phyloP scores from a whole-genome alignment of 345 rosid genomes.

The Eucalyptus coolabah region DNA sequence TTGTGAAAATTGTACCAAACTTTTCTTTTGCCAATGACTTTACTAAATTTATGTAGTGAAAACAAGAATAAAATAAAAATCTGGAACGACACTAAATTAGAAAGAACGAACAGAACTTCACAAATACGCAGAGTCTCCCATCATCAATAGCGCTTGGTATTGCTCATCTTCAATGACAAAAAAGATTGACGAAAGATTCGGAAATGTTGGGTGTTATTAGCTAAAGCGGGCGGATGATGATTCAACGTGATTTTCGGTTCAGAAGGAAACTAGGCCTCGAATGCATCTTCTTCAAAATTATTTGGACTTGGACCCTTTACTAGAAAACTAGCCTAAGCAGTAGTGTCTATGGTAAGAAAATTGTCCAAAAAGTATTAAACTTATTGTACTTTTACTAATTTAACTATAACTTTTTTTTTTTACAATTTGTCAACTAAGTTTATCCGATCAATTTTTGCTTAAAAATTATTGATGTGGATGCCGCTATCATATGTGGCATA shows the following conservation, averaged over 20 bases:
- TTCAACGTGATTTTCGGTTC: neutral
- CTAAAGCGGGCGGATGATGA: neutral
- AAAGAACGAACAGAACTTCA: neutral
- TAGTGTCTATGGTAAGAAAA: neutral
- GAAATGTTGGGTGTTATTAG: neutral
- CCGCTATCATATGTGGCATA: accelerated
- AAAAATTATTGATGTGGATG: no score
- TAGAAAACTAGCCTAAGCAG: neutral
- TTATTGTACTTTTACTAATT: no score
- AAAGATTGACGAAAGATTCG: neutral
- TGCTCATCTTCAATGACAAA: neutral
- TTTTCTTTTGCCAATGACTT: neutral
- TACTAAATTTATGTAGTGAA: neutral
- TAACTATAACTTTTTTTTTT: accelerated
- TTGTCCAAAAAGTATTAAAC: no score
- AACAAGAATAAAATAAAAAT: neutral
- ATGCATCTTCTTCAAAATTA: neutral
- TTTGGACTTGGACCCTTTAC: neutral
- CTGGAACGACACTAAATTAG: neutral
- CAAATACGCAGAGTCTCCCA: neutral
- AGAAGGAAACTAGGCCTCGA: neutral
- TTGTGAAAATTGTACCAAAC: neutral
- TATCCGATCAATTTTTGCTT: no score
- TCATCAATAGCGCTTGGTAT: neutral
- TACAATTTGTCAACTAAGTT: neutral